phyloP scores from a whole-genome alignment of 257 asterid genomes.

The Lithospermum erythrorhizon region DNA sequence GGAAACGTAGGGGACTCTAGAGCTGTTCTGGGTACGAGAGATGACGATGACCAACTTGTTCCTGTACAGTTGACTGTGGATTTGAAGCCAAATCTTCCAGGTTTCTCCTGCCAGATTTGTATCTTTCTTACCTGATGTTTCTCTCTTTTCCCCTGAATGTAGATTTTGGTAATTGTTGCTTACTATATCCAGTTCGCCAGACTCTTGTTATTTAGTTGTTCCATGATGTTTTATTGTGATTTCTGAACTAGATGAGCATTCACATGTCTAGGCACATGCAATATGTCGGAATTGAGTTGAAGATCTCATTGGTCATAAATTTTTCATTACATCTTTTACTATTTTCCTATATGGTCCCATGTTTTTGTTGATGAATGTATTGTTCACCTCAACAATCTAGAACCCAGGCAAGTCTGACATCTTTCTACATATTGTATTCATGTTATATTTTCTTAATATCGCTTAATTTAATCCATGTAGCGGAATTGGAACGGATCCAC shows the following conservation, averaged over 20 bases:
- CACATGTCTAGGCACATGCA: background rate
- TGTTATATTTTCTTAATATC: background rate
- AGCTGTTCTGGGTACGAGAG: slow-evolving; percentile 59
- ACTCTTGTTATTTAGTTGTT: background rate
- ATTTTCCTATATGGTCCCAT: too few relatives aligned
- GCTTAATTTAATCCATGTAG: slow-evolving; percentile 20
- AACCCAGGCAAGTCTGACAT: background rate
- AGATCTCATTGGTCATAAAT: too few relatives aligned
- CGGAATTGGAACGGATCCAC: slow-evolving; percentile 53
- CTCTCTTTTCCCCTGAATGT: background rate
- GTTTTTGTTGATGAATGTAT: too few relatives aligned
- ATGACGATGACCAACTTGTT: slow-evolving; percentile 29
- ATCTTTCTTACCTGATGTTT: background rate
- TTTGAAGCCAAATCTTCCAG: slow-evolving; percentile 71
- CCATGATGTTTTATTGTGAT: too few relatives aligned
- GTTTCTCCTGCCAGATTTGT: slow-evolving; percentile 18
- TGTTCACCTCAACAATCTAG: background rate
- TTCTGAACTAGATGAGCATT: background rate
- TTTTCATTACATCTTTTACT: too few relatives aligned
- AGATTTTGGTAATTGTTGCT: background rate
- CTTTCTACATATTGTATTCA: background rate
- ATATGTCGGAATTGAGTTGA: too few relatives aligned
- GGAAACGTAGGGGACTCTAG: slow-evolving; percentile 76
- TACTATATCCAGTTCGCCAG: background rate
- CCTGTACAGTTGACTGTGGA: slow-evolving; percentile 71